Percentiles rank a stretch among this genome's conserved stretches.
These are phyloP conservation scores for Carex cristatella DNA, from an alignment of 176 grass and related monocot species.

Conservation along the genomic window DNA sequence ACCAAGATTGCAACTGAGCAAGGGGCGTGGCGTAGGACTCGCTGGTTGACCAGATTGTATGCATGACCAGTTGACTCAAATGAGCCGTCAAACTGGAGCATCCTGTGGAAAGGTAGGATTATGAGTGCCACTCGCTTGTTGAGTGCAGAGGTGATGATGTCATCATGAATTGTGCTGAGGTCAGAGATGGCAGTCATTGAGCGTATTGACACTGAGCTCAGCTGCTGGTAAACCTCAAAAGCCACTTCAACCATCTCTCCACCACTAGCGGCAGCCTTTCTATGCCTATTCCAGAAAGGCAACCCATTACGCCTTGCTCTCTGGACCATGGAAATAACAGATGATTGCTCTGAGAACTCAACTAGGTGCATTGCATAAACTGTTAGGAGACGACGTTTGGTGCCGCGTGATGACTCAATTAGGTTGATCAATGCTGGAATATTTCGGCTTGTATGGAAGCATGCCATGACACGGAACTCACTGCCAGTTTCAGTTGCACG, in stretches of 20 bases:
- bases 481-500: background rate
- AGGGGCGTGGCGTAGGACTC: constrained; percentile 52
- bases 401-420: constrained; percentile 62
- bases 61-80: constrained; percentile 40
- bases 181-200: constrained; percentile 79
- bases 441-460: constrained; percentile 59
- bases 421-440: constrained; percentile 70
- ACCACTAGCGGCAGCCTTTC: background rate
- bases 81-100: constrained; percentile 46
- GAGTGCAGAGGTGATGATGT: constrained; percentile 50
- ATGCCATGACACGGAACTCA: constrained; percentile 66
- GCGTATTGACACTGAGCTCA: constrained; percentile 55
- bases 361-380: constrained; percentile 81
- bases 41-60: constrained; percentile 60
- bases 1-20: constrained; percentile 70
- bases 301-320: constrained; percentile 42
- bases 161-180: constrained; percentile 60
- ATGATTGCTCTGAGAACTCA: constrained; percentile 68
- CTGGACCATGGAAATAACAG: constrained; percentile 65
- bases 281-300: constrained; percentile 49
- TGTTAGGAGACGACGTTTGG: constrained; percentile 17
- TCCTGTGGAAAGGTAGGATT: constrained; percentile 65
- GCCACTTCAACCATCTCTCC: constrained; percentile 57
- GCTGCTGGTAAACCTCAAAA: constrained; percentile 73
- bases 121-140: constrained; percentile 51